phyloP scores from a whole-genome alignment of 768 basidiomycete genomes.

The Boletales sp. region DNA sequence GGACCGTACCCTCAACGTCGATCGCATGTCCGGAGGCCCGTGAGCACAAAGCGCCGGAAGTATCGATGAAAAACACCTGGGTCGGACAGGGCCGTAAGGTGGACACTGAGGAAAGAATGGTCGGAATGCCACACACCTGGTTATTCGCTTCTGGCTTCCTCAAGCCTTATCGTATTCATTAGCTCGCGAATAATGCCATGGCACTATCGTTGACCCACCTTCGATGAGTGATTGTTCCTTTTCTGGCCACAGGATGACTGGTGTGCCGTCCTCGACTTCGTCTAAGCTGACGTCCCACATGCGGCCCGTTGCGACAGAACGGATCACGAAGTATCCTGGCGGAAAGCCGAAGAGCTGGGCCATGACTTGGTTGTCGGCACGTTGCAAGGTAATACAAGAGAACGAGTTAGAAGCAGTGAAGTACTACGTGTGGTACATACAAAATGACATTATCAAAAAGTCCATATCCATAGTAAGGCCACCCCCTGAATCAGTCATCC shows the following conservation, averaged over 20 bases:
- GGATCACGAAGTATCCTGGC: slow-evolving; percentile 39
- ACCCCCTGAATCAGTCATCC: slow-evolving; percentile 3
- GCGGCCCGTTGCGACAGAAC: slow-evolving; percentile 33
- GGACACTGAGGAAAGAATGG: not conserved
- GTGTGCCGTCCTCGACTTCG: slow-evolving; percentile 35
- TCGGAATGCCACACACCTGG: slow-evolving; percentile 44
- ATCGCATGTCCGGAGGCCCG: slow-evolving; percentile 78
- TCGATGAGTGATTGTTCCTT: slow-evolving; percentile 78
- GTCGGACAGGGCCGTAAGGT: not conserved
- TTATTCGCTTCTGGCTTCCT: slow-evolving; percentile 69
- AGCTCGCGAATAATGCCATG: slow-evolving; percentile 5
- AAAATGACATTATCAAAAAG: not conserved
- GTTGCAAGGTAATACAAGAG: not conserved
- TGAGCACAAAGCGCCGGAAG: slow-evolving; percentile 72
- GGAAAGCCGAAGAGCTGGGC: slow-evolving; percentile 32
- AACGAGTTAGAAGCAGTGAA: too few species aligned
- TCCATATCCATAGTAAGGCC: not conserved
- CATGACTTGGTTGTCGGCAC: slow-evolving; percentile 1
- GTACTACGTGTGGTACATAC: not conserved
- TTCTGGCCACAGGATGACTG: slow-evolving; percentile 64
- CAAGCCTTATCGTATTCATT: slow-evolving; percentile 43
- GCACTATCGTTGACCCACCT: slow-evolving; percentile 39
- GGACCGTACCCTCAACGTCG: slow-evolving; percentile 63
- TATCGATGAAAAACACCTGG: slow-evolving; percentile 83
- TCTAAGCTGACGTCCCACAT: slow-evolving; percentile 35